Percentiles rank a stretch among this genome's conserved stretches.
These are phyloP conservation scores for Sclerotinia subarctica DNA, from an alignment of 2,329 filamentous ascomycete species.

Conservation along the genomic window DNA sequence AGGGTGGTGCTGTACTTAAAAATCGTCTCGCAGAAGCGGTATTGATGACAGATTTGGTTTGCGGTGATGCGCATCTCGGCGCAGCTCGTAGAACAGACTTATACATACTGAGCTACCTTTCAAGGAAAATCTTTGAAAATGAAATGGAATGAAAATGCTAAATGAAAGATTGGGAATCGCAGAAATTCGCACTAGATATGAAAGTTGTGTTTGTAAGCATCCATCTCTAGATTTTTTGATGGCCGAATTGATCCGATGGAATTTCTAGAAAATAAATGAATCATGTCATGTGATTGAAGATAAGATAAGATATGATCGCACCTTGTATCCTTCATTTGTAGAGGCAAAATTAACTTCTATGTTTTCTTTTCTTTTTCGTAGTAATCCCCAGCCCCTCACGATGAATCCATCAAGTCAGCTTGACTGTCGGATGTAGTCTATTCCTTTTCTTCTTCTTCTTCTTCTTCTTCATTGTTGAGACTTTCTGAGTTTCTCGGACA, in stretches of 20 bases:
- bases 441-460: neutral
- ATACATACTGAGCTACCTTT: constrained; percentile 30
- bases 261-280: neutral
- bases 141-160: neutral
- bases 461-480: neutral
- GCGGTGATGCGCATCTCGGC: constrained; percentile 29
- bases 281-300: constrained; percentile 18
- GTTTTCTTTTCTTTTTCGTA: neutral
- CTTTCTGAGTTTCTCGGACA: neutral
- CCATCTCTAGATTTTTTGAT: constrained; percentile 26
- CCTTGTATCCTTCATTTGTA: neutral
- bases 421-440: neutral
- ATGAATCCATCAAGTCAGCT: neutral
- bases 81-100: constrained; percentile 32
- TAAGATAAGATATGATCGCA: constrained; percentile 15
- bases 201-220: constrained; percentile 33
- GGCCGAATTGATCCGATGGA: neutral
- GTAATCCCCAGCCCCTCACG: neutral
- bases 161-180: constrained; percentile 28
- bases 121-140: constrained; percentile 21
- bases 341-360: neutral
- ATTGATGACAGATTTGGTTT: constrained; percentile 24
- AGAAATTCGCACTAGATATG: constrained; percentile 17
- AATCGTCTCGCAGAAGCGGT: constrained; percentile 45
- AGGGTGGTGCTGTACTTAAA: constrained; percentile 53